Base-by-base conservation (phyloP, 768 basidiomycete genomes). In the Boletus rubescentipes region DNA sequence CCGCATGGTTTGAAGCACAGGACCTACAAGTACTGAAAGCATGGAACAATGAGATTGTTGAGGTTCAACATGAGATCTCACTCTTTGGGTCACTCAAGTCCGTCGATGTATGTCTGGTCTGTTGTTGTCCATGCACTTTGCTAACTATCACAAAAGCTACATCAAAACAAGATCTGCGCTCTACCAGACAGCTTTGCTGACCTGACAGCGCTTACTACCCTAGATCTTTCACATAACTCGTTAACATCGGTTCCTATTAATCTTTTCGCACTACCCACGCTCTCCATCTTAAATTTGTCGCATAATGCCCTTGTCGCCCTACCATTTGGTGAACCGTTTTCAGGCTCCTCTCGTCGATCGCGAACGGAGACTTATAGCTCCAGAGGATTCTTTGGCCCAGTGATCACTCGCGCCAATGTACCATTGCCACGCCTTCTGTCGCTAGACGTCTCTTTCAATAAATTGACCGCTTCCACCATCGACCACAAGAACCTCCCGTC, bases 71-170 rank as follows among this genome's bases (percentile, higher is more conserved):
- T 21, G 91, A 93, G 66, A 86, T 93, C 14, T 87, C 87, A 0
- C 76, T 92, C 41, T 93, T 93, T 65, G 91, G 91, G 3, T 89
- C 88, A 4, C 74, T 93, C 48, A 92, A 91, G 70, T 80, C 76
- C 2, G 61, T 93, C 37, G 91, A 93, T 68, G 91, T 91, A 72
- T 52, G 90, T 74, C 16, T 42, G 15, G 15, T 50, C 26, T 23
- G 2, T 43, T 43, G 37, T 32, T 35, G 23, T 50, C 36, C 0
- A 14, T 44, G 15, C 23, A 35, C 30, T 44, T 35, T 30, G 34
- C 54, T 51, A 2, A 59, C 20, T 11, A 20, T 34, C 18, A 32
- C 20, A 51, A 46, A 52, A 93, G 91, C 71, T 93, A 37, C 90
- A 90, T 67, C 83, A 84, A 63, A 93, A 93, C 72, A 83, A 78